Base-by-base conservation (phyloP, 2,329 filamentous ascomycete genomes). In the Colletotrichum spinosum region DNA sequence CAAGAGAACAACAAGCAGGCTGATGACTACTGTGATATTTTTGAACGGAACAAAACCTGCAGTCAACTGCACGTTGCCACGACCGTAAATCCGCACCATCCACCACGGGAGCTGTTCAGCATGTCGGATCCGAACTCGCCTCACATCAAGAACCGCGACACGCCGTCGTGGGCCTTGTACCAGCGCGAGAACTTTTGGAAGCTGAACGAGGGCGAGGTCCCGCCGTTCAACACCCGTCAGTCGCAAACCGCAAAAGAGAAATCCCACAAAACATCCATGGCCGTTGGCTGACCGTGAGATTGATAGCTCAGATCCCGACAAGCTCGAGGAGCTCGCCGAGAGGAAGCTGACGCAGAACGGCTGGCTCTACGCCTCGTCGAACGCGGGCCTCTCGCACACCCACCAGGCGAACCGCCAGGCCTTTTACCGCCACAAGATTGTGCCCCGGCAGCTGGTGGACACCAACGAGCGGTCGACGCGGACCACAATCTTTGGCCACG, bases 371-470 rank as follows among this genome's bases (percentile, higher is more conserved):
- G 83, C 85, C 35, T 86, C 84, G 11, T 86, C 80, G 65, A 88
- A 88, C 69, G 85, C 85, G 2, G 84, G 85, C 13, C 79, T 82
- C 64, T 86, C 83, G 1, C 79, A 78, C 69, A 83, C 79, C 3
- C 81, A 83, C 67, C 76, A 80, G n/a, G 84, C 84, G 25, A 90
- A 90, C 73, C 82, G 87, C 5, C 83, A 88, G 74, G 85, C 88
- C 55, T 91, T 90, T 78, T 88, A 86, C 76, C 81, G 86, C 1
- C 87, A 89, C 76, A 83, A 85, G 49, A 87, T 91, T 70, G 80
- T 90, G 51, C 87, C 88, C 1, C 82, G 83, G 49, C 86, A 85
- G 79, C 83, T 90, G 1, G 81, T 89, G 46, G 86, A 90, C 74
- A 64, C 85, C 8, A 88, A 86, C 71, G 75, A 74, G 38, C 83